Conservation (phyloP, 371 early-diverging fungal genomes). For the Basidiobolus heterosporus region DNA sequence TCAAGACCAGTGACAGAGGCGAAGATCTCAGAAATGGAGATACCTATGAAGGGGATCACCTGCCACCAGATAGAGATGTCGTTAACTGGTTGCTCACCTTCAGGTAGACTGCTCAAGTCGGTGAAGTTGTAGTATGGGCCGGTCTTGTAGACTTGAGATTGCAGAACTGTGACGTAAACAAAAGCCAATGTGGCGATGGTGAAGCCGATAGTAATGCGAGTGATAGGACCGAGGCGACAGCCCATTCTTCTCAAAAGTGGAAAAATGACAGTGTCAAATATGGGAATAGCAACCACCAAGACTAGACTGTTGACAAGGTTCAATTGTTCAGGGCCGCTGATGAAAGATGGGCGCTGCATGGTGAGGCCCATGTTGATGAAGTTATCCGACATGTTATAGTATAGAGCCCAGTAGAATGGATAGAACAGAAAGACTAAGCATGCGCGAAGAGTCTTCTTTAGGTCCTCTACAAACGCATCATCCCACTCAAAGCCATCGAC, state of each 20-base stretch:
- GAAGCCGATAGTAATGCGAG: conserved; percentile 56
- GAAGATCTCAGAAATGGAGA: conserved; percentile 36
- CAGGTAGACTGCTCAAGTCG: conserved; percentile 9
- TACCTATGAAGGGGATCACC: conserved; percentile 41
- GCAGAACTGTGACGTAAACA: conserved; percentile 49
- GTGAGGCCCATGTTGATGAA: conserved; percentile 49
- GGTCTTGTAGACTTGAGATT: conserved; percentile 39
- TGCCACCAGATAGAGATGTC: conserved; percentile 44
- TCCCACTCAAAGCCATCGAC: conserved; percentile 27
- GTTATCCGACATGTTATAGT: conserved; percentile 57
- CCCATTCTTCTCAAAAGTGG: conserved; percentile 42
- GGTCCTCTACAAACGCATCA: conserved; percentile 53
- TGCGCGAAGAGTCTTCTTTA: conserved; percentile 38
- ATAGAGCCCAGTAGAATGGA: conserved; percentile 64
- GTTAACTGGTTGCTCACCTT: conserved; percentile 12
- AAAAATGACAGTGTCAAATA: conserved; percentile 47
- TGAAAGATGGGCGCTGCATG: conserved; percentile 37
- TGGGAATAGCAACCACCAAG: conserved; percentile 48
- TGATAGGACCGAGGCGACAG: conserved; percentile 41
- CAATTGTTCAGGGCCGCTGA: conserved; percentile 30
- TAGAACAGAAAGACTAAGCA: conserved; percentile 54
- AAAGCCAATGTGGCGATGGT: conserved; percentile 39
- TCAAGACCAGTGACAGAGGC: conserved; percentile 59
- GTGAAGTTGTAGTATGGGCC: conserved; percentile 32
- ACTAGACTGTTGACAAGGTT: conserved; percentile 29